Evolutionary conservation across 2,329 filamentous ascomycete genomes (phyloP).

Genomic region (Epichloe amarillans): DNA sequence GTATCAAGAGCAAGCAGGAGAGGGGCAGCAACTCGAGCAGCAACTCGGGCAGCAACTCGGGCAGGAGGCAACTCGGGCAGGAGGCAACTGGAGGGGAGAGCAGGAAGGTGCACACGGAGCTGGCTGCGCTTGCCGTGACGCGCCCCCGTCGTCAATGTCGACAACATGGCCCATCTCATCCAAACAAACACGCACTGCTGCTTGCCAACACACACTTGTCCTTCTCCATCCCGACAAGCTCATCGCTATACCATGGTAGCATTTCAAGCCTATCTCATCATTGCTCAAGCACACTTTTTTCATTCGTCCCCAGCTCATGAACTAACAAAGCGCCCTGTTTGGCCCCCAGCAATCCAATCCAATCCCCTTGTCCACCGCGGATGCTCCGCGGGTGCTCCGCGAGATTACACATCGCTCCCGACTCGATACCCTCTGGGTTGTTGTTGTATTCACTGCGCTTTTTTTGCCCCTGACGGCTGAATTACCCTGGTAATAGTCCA

Average conservation of each 20-base stretch:
- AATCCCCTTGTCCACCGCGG: background rate
- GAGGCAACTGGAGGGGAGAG: too few relatives aligned
- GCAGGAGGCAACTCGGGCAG: too few relatives aligned
- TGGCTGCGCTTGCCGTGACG: too few relatives aligned
- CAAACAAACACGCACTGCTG: background rate
- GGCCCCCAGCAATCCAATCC: background rate
- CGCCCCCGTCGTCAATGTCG: background rate
- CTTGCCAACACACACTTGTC: background rate
- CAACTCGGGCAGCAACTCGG: too few relatives aligned
- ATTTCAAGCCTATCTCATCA: background rate
- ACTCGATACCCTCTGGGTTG: background rate
- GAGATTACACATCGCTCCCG: conserved; percentile 4
- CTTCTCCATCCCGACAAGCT: background rate
- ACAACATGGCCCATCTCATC: background rate
- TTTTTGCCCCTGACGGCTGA: background rate
- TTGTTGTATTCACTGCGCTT: background rate
- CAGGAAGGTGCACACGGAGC: too few relatives aligned
- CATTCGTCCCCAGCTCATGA: background rate
- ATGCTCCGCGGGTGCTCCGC: background rate
- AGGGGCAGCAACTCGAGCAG: too few relatives aligned
- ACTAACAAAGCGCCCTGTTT: background rate
- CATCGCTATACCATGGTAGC: background rate
- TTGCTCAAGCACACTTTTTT: background rate
- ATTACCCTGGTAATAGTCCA: background rate
- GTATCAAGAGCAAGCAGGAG: too few relatives aligned